These are phyloP conservation scores for Amanita thiersii DNA, from an alignment of 768 basidiomycete genomes.

Conservation along the genomic window DNA sequence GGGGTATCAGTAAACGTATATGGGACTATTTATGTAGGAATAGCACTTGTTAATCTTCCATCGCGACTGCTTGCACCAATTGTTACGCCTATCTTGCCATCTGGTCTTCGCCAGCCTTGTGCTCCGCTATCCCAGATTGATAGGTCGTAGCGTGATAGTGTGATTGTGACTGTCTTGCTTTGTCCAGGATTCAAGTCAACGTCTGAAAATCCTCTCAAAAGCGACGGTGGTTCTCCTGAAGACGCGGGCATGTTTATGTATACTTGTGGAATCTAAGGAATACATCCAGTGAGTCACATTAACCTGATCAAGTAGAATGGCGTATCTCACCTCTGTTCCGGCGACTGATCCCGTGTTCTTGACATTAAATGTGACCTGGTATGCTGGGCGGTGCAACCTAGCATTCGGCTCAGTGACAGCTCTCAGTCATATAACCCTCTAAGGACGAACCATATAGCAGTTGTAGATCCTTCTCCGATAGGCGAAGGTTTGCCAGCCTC, in stretches of 20 bases:
- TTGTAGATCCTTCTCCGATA: slow-evolving; percentile 47
- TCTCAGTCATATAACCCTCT: neutral
- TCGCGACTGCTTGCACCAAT: slow-evolving; percentile 68
- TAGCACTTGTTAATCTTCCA: slow-evolving; percentile 37
- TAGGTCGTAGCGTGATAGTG: slow-evolving; percentile 60
- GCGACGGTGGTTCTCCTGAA: slow-evolving; percentile 61
- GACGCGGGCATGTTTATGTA: slow-evolving; percentile 62
- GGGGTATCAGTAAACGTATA: neutral
- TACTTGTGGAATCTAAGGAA: slow-evolving; percentile 57
- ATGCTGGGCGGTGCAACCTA: slow-evolving; percentile 62
- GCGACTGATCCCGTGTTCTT: slow-evolving; percentile 51
- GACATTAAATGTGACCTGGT: slow-evolving; percentile 54
- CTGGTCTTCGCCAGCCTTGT: slow-evolving; percentile 71
- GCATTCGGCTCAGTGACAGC: neutral
- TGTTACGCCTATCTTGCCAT: slow-evolving; percentile 52
- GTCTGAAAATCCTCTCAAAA: slow-evolving; percentile 66
- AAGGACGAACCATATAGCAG: slow-evolving; percentile 45
- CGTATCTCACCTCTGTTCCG: slow-evolving; percentile 67
- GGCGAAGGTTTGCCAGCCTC: slow-evolving; percentile 48
- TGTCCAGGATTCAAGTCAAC: slow-evolving; percentile 41
- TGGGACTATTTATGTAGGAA: slow-evolving; percentile 14
- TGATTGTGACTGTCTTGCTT: slow-evolving; percentile 38
- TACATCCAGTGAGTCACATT: neutral
- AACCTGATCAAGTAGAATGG: neutral
- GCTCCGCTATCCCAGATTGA: slow-evolving; percentile 68